Evolutionary conservation across 2,329 filamentous ascomycete species (phyloP).

Genomic region (Aspergillus ustus): DNA sequence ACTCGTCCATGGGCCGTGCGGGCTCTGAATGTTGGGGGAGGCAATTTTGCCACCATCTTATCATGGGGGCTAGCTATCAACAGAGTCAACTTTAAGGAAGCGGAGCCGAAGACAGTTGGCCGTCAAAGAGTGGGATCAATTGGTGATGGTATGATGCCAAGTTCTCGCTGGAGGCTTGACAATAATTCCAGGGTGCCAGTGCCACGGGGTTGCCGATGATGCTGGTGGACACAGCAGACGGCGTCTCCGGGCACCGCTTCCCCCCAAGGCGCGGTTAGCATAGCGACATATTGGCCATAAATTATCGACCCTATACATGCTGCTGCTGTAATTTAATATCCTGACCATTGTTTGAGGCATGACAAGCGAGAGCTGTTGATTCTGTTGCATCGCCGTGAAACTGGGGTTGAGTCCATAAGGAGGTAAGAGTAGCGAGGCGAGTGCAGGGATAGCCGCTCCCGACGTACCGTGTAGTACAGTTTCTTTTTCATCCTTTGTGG

Average conservation of each 20-base stretch:
- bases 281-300: not conserved
- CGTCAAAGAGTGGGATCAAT: slow-evolving; percentile 16
- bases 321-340: slow-evolving; percentile 1
- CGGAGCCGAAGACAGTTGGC: slow-evolving; percentile 18
- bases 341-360: slow-evolving; percentile 5
- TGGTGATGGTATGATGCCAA: slow-evolving; percentile 23
- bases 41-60: slow-evolving; percentile 27
- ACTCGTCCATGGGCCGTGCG: not conserved
- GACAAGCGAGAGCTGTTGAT: slow-evolving; percentile 15
- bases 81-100: slow-evolving; percentile 11
- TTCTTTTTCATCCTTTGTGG: slow-evolving; percentile 7
- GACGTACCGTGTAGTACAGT: not conserved
- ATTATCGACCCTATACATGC: not conserved
- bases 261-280: not conserved
- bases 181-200: slow-evolving; percentile 17
- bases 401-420: slow-evolving; percentile 5
- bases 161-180: slow-evolving; percentile 20
- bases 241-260: slow-evolving; percentile 22
- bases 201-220: slow-evolving; percentile 32
- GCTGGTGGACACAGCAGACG: slow-evolving; percentile 25
- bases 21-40: not conserved
- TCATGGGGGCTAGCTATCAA: slow-evolving; percentile 17
- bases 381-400: not conserved
- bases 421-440: slow-evolving; percentile 18
- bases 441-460: not conserved